phyloP scores from a whole-genome alignment of 2,329 filamentous ascomycete genomes.

The Botrytis porri region DNA sequence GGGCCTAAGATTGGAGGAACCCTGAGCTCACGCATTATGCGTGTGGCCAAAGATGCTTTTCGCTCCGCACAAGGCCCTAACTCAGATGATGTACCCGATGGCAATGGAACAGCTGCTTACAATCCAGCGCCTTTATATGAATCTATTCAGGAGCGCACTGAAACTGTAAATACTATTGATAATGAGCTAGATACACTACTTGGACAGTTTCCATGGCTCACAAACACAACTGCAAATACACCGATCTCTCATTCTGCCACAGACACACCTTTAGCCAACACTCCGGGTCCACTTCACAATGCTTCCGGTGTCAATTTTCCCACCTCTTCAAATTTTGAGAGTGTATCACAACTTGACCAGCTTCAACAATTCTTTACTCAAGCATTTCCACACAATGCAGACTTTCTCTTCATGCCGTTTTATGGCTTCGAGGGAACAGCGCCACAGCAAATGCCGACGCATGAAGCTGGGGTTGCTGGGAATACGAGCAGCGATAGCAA shows the following conservation, averaged over 20 bases:
- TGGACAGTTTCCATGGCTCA: neutral
- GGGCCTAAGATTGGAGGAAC: neutral
- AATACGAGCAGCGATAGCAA: neutral
- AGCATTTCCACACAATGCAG: neutral
- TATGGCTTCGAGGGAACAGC: neutral
- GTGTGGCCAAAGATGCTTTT: neutral
- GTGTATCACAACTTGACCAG: neutral
- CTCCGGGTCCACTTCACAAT: neutral
- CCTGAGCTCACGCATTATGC: neutral
- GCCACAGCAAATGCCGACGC: neutral
- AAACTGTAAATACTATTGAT: neutral
- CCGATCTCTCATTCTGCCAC: neutral
- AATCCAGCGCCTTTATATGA: neutral
- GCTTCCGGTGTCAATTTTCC: neutral
- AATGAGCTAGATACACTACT: neutral
- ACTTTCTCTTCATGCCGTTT: neutral
- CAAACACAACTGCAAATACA: neutral
- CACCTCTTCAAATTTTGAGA: neutral
- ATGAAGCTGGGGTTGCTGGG: neutral
- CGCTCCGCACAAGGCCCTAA: neutral
- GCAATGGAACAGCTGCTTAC: neutral
- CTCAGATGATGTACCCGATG: neutral
- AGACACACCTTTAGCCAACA: neutral
- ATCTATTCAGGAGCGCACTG: neutral
- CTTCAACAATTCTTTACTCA: neutral